phyloP scores from a whole-genome alignment of 805 yeast species.

The Saccharomycopsis amapae region DNA sequence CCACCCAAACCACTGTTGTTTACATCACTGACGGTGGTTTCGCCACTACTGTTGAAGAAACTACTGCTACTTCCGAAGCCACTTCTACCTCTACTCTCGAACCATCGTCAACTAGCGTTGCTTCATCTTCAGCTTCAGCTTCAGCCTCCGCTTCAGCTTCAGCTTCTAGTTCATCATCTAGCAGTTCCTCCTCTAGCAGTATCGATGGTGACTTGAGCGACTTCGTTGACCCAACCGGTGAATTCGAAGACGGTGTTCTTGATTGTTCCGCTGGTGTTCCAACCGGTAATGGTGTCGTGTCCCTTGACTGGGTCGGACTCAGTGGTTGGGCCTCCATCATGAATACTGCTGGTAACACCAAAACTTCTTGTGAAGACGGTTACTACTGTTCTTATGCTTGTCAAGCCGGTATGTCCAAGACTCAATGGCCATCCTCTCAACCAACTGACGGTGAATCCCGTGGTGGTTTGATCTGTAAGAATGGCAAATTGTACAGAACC shows the following conservation, averaged over 20 bases:
- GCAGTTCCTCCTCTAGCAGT: conserved; percentile 31
- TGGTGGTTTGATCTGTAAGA: conserved; percentile 84
- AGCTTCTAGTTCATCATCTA: conserved; percentile 15
- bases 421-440: conserved; percentile 91
- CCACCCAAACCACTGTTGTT: conserved; percentile 55
- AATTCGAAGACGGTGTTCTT: conserved; percentile 64
- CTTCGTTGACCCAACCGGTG: conserved; percentile 48
- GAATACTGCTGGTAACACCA: conserved; percentile 48
- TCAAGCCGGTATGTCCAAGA: conserved; percentile 97
- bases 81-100: too few species aligned
- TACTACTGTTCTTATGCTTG: conserved; percentile 96
- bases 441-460: conserved; percentile 85
- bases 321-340: conserved; percentile 80
- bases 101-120: neutral
- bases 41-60: conserved; percentile 41
- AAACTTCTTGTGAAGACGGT: conserved; percentile 78
- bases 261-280: conserved; percentile 59
- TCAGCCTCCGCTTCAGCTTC: conserved; percentile 31
- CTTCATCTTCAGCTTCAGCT: conserved; percentile 22
- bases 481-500: conserved; percentile 71
- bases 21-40: conserved; percentile 6
- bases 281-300: conserved; percentile 74
- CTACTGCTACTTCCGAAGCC: too few species aligned
- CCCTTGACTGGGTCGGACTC: conserved; percentile 62
- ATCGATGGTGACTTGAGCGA: conserved; percentile 50